Percentiles rank a stretch among this genome's conserved stretches.
These are phyloP conservation scores for Agaricus sinodeliciosus DNA, from an alignment of 768 basidiomycete species.

Conservation along the genomic window DNA sequence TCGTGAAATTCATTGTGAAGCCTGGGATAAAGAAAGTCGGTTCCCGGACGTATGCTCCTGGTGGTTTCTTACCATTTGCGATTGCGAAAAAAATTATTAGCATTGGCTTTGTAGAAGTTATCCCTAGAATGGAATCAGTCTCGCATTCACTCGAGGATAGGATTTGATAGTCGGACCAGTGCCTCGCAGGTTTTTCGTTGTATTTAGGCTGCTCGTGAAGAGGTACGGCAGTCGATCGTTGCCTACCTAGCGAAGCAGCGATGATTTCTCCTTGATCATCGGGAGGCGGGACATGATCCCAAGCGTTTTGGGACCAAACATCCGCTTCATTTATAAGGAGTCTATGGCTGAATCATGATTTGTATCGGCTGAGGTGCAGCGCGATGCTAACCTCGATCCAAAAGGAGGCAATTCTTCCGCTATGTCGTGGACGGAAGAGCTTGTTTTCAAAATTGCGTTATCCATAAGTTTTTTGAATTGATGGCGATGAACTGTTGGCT, in stretches of 20 bases:
- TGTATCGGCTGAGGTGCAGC: neutral
- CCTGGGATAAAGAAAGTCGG: constrained; percentile 34
- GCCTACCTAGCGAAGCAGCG: constrained; percentile 58
- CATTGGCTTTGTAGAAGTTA: constrained; percentile 84
- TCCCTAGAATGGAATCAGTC: constrained; percentile 56
- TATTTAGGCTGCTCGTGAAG: constrained; percentile 64
- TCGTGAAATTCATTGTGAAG: constrained; percentile 94
- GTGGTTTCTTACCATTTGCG: constrained; percentile 63
- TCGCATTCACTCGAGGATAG: neutral
- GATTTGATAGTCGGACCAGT: constrained; percentile 43
- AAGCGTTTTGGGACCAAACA: constrained; percentile 84
- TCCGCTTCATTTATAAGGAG: constrained; percentile 65
- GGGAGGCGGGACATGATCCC: constrained; percentile 87
- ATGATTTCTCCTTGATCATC: constrained; percentile 76
- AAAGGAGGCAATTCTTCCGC: constrained; percentile 54
- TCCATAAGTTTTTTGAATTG: neutral
- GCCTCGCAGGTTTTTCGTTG: constrained; percentile 64
- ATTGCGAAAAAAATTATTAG: constrained; percentile 89
- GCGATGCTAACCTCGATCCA: constrained; percentile 50
- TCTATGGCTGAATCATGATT: constrained; percentile 26
- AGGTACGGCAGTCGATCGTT: constrained; percentile 68
- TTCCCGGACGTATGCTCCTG: constrained; percentile 6
- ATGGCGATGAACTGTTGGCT: neutral
- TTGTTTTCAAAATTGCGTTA: neutral
- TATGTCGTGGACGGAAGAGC: constrained; percentile 54